A percentile compares a stretch with the other conserved stretches of the same genome.
Evolutionary conservation across 768 basidiomycete species (phyloP).

Genomic region (Suillus discolor): DNA sequence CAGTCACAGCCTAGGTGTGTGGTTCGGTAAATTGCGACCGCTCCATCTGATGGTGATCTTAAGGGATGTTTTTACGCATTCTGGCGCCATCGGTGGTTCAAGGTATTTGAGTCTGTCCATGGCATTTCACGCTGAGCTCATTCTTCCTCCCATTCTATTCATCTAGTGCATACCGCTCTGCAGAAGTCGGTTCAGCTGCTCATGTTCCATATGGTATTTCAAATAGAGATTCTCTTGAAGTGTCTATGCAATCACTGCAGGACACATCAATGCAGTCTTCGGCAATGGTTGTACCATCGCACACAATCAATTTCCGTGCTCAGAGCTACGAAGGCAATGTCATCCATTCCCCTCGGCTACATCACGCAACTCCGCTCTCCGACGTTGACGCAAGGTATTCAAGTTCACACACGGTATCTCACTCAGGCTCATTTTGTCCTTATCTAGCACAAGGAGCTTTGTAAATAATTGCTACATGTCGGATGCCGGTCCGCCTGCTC

Average conservation of each 20-base stretch:
- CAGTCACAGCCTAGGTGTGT: slow-evolving; percentile 5
- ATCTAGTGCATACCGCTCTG: not conserved
- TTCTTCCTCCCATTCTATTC: too few species aligned
- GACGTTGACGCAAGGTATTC: not conserved
- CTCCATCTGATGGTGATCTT: not conserved
- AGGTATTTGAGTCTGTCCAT: not conserved
- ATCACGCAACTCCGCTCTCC: too few species aligned
- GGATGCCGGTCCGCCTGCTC: not conserved
- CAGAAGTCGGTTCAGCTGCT: not conserved
- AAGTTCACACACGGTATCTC: not conserved
- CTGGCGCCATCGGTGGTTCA: not conserved
- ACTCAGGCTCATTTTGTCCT: not conserved
- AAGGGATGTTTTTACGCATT: not conserved
- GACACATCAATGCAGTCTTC: not conserved
- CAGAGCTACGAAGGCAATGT: not conserved
- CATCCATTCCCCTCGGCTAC: not conserved
- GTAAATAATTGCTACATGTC: not conserved
- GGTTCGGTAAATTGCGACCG: not conserved
- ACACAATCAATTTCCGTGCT: not conserved
- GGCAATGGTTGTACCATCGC: not conserved
- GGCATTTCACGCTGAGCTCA: not conserved
- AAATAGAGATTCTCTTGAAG: not conserved
- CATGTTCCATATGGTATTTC: not conserved
- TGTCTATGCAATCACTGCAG: not conserved
- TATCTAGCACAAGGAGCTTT: not conserved